Base-by-base conservation (phyloP, 805 yeast species). In the Metschnikowia borealis region DNA sequence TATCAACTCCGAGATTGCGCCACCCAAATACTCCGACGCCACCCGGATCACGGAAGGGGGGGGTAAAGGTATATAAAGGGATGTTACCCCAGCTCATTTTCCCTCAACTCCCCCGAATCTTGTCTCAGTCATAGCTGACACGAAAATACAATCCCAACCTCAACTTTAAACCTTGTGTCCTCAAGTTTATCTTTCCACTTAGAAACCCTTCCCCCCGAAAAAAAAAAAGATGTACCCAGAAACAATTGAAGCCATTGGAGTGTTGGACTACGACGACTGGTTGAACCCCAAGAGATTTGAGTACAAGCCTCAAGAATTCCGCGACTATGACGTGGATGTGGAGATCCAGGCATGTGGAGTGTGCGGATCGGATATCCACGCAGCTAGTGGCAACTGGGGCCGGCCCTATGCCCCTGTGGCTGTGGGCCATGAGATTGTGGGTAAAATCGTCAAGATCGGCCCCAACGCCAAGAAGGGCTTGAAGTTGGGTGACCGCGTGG, bases 401-500 rank as follows among this genome's bases (percentile, higher is more conserved):
- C 57, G 65, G 8, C 58, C 56, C 5, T 53, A 50, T 32, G 44
- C 48, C 5, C 62, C 62, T 4, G 41, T 54, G 18, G 64, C 65
- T 15, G 66, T 63, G 10, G 69, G 69, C 26, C 69, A 65, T 47
- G 69, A 65, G 50, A 58, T 65, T 36, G 52, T 59, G 3, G 62
- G 62, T 43, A 54, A 50, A 36, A 50, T 57, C 15, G 57, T 57
- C 32, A 57, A 50, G 38, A 48, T 55, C 35, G 60, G 59, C 35
- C 54, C 57, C 6, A 55, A 57, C 15, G 60, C 57, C 38, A 57
- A 51, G 34, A 21, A 49, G 21, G 58, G 58, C 47, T 75, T 68
- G 70, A 79, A 74, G 62, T 64, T 84, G 17, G 96, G 95, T 49
- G 84, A 88, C 56, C 74, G 89, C 56, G 94, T 86, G 26, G 96